Base-by-base conservation (phyloP, 2,329 filamentous ascomycete species). In the Botryotinia convoluta region DNA sequence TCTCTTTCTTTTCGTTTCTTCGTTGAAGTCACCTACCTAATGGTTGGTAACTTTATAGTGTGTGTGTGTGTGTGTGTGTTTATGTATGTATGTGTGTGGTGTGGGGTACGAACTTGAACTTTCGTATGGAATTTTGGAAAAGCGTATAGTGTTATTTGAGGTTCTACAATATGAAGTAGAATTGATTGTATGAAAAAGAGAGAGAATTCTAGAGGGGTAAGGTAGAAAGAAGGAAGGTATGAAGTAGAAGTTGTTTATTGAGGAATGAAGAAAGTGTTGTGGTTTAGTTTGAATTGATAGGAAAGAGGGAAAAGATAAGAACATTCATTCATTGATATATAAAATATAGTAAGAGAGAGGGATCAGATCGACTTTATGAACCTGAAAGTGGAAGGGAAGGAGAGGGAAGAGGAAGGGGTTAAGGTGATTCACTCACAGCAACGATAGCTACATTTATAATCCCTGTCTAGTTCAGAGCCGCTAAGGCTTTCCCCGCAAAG, bases 401-500 rank as follows among this genome's bases (percentile, higher is more conserved):
- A 6, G 18, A 37, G 16, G 16, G 32, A 37, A 32, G 37, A 26
- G 37, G 18, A 35, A 62, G 60, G 59, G 35, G n/a, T 37, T 2
- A 22, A 57, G 35, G 4, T 59, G 48, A 69, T 59, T 44, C 67
- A 60, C 48, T 26, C 51, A 54, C 48, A 54, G 48, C 51, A 69
- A 26, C 45, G 4, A 48, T 45, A 45, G 42, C 12, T 8, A 39
- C 45, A 54, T 22, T 6, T 1, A 29, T 8, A 0, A 54, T 67
- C 48, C 64, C 4, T 54, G 64, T 39, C 45, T 57, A 57, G 64
- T 3, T 16, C 16, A 29, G 1, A 1, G 20, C 39, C 26, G 64
- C 64, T 42, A 29, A 57, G 48, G 65, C 35, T 39, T 68, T 68
- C 65, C 65, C 65, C 65, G 65, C 65, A 68, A 68, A 42, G 35